Conservation (phyloP, 257 asterid species). For the Thymus quinquecostatus region DNA sequence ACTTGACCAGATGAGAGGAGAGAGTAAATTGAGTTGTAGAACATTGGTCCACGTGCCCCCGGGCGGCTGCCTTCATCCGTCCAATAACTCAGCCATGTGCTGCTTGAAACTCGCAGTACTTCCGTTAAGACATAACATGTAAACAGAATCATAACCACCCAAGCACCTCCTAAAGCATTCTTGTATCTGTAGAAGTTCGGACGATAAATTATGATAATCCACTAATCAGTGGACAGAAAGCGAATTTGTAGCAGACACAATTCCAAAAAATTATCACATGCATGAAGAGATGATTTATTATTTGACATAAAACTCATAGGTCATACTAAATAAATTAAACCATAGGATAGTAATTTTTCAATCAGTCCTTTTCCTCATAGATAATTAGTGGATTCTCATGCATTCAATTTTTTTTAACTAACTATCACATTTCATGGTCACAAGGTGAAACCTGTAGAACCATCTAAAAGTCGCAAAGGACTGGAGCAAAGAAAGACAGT, state of each 20-base stretch:
- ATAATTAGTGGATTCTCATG: neutral
- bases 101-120: conserved; percentile 75
- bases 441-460: conserved; percentile 16
- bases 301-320: neutral
- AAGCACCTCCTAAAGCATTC: conserved; percentile 86
- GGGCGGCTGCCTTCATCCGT: conserved; percentile 56
- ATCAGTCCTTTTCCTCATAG: neutral
- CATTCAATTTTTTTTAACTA: conserved; percentile 15
- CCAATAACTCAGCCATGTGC: conserved; percentile 96
- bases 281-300: conserved; percentile 7
- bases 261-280: conserved; percentile 6
- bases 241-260: neutral
- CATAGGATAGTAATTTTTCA: neutral
- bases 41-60: conserved; percentile 49
- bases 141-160: conserved; percentile 79
- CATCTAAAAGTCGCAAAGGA: neutral
- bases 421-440: conserved; percentile 1
- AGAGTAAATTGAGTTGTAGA: conserved; percentile 72
- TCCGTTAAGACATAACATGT: conserved; percentile 69
- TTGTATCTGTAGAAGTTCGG: conserved; percentile 63
- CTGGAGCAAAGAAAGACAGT: conserved; percentile 10
- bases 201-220: conserved; percentile 20
- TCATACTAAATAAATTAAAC: conserved; percentile 13
- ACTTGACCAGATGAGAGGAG: conserved; percentile 79
- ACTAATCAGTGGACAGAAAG: conserved; percentile 18